phyloP scores from a whole-genome alignment of 352 stramenopile genomes.

The Pythium brachiatum region DNA sequence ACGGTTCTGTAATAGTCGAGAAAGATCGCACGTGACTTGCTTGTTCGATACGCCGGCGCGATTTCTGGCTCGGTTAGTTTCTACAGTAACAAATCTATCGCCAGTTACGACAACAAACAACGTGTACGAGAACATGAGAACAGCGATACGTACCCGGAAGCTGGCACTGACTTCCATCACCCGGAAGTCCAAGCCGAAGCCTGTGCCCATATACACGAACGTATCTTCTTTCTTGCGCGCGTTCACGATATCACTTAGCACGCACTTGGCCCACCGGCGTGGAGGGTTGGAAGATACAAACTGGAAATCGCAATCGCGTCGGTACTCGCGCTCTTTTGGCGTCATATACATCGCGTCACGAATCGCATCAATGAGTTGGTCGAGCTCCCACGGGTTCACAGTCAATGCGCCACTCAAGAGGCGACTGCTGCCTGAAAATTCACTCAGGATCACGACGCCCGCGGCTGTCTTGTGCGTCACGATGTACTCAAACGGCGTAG shows the following conservation, averaged over 20 bases:
- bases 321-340: conserved; percentile 63
- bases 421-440: conserved; percentile 95
- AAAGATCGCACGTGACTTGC: conserved; percentile 91
- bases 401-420: conserved; percentile 94
- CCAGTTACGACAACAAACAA: neutral
- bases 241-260: conserved; percentile 76
- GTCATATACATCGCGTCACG: conserved; percentile 76
- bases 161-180: conserved; percentile 94
- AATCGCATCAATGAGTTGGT: conserved; percentile 70
- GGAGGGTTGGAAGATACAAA: conserved; percentile 70
- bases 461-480: conserved; percentile 69
- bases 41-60: conserved; percentile 58
- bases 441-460: conserved; percentile 94
- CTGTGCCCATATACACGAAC: conserved; percentile 89
- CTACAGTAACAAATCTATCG: conserved; percentile 18
- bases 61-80: conserved; percentile 74
- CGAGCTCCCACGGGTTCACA: conserved; percentile 97
- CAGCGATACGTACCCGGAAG: conserved; percentile 76
- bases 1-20: conserved; percentile 99
- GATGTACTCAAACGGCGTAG: conserved; percentile 82
- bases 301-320: conserved; percentile 74
- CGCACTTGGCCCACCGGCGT: conserved; percentile 66
- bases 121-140: neutral
- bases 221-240: conserved; percentile 75
- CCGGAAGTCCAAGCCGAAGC: conserved; percentile 95